Percentiles rank a stretch among this genome's conserved stretches.
phyloP scores from a whole-genome alignment of 106 monocot genomes.

The Iris macrosiphon region DNA sequence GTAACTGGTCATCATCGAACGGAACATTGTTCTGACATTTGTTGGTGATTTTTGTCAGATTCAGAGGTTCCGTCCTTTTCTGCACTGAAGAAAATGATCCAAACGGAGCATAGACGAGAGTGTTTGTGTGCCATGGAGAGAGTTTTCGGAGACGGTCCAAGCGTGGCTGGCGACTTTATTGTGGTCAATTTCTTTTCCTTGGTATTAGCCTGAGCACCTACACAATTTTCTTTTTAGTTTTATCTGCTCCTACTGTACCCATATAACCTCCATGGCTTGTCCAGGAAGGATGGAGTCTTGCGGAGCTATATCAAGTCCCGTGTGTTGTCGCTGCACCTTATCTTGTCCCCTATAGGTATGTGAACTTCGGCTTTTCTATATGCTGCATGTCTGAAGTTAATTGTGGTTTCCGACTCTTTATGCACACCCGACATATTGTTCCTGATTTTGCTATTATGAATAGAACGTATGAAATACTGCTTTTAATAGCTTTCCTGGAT shows the following conservation, averaged over 20 bases:
- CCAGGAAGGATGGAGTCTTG: constrained; percentile 95
- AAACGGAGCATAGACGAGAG: constrained; percentile 49
- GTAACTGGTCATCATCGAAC: too few relatives aligned
- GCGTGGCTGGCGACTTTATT: constrained; percentile 54
- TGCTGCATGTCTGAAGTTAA: too few relatives aligned
- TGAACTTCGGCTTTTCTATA: not conserved
- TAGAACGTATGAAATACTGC: too few relatives aligned
- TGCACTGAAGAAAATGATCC: constrained; percentile 42
- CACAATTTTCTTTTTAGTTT: not conserved
- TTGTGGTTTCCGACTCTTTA: too few relatives aligned
- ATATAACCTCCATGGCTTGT: too few relatives aligned
- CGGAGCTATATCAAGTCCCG: constrained; percentile 49
- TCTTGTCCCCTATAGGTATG: constrained; percentile 67
- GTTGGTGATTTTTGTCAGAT: constrained; percentile 7
- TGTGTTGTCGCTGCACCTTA: constrained; percentile 78
- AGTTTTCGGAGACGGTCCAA: constrained; percentile 54
- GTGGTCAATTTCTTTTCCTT: constrained; percentile 90
- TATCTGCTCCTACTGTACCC: too few relatives aligned
- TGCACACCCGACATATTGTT: too few relatives aligned
- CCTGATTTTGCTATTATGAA: too few relatives aligned
- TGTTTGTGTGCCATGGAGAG: constrained; percentile 52
- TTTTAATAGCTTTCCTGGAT: too few relatives aligned
- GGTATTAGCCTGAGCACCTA: constrained; percentile 25
- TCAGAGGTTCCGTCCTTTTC: constrained; percentile 23
- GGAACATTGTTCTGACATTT: too few relatives aligned